Conservation (phyloP, 140 eudicot genomes). For the Oenanthe javanica region DNA sequence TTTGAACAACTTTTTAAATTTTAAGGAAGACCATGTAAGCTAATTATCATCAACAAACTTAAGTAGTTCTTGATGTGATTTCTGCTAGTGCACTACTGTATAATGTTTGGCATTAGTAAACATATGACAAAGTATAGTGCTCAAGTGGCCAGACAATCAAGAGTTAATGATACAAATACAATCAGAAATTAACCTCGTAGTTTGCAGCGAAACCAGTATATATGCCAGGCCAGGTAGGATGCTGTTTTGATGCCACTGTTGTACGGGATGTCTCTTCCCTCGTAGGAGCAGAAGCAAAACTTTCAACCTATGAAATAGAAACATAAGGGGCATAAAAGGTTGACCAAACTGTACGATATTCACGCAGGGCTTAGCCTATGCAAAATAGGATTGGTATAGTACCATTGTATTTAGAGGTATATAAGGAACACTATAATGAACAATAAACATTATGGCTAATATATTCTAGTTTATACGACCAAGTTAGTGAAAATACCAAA, state of each 20-base stretch:
- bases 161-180: not conserved
- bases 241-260: conserved; percentile 20
- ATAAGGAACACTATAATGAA: not conserved
- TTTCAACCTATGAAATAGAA: conserved; percentile 31
- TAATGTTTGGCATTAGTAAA: not conserved
- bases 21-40: not conserved
- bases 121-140: not conserved
- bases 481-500: conserved; percentile 3
- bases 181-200: conserved; percentile 29
- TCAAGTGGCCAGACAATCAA: not conserved
- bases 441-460: not conserved
- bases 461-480: not conserved
- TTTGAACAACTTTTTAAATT: not conserved
- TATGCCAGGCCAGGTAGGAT: conserved; percentile 27
- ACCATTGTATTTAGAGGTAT: not conserved
- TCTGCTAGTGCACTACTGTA: not conserved
- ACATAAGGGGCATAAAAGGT: conserved; percentile 2
- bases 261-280: conserved; percentile 17
- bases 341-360: not conserved
- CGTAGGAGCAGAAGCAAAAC: conserved; percentile 18
- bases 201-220: conserved; percentile 32
- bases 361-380: not conserved
- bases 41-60: not conserved
- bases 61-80: not conserved
- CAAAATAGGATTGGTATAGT: not conserved